These are phyloP conservation scores for Baorangia bicolor DNA, from an alignment of 768 basidiomycete genomes.

Conservation along the genomic window DNA sequence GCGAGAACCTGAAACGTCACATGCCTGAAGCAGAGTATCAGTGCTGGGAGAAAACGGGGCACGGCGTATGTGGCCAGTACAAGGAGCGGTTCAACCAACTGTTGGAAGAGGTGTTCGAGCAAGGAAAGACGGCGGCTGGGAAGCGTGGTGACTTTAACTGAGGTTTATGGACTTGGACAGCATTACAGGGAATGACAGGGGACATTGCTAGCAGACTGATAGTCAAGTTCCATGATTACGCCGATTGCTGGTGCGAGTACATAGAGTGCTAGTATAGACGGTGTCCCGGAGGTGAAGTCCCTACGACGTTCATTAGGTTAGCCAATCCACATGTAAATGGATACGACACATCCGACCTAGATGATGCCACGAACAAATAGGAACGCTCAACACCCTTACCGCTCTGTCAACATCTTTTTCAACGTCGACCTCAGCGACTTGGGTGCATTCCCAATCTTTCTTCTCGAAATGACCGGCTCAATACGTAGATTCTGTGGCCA, in stretches of 20 bases:
- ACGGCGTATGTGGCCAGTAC: constrained; percentile 55
- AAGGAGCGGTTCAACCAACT: constrained; percentile 51
- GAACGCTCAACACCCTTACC: constrained; percentile 6
- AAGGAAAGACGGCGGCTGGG: constrained; percentile 38
- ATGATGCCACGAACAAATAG: background rate
- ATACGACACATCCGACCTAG: background rate
- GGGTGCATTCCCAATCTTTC: constrained; percentile 39
- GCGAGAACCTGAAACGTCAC: constrained; percentile 46
- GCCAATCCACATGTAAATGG: background rate
- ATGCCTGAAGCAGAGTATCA: constrained; percentile 61
- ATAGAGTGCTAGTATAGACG: background rate
- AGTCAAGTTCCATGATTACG: background rate
- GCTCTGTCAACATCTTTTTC: constrained; percentile 41
- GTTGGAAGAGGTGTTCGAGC: constrained; percentile 54
- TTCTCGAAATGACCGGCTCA: constrained; percentile 43
- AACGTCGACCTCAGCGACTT: constrained; percentile 38
- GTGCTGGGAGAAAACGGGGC: constrained; percentile 63
- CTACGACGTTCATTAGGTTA: background rate
- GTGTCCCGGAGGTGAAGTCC: background rate
- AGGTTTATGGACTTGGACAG: background rate
- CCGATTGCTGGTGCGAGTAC: background rate
- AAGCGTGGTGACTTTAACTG: background rate
- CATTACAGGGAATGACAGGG: background rate
- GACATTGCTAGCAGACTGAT: background rate
- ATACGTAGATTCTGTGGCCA: constrained; percentile 53